phyloP scores from a whole-genome alignment of 345 rosid species.

The Raphanus sativus region DNA sequence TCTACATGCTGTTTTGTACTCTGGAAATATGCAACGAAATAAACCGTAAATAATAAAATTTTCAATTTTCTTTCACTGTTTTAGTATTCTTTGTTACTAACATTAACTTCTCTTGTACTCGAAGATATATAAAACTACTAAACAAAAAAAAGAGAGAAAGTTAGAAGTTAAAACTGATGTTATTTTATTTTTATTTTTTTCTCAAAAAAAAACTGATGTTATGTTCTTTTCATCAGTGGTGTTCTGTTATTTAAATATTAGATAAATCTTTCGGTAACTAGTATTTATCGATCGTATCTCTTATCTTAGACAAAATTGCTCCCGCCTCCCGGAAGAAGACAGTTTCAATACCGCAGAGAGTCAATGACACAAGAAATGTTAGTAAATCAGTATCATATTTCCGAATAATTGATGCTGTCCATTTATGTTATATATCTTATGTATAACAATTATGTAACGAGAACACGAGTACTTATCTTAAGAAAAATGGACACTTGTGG shows the following conservation, averaged over 20 bases:
- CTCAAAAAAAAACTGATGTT: too few species aligned
- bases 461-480: neutral
- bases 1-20: neutral
- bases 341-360: neutral
- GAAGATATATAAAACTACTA: too few species aligned
- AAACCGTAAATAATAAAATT: neutral
- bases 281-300: too few species aligned
- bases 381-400: neutral
- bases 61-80: neutral
- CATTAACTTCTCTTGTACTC: too few species aligned
- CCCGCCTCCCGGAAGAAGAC: neutral
- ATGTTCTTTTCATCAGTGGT: neutral
- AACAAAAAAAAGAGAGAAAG: too few species aligned
- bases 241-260: neutral
- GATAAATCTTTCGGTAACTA: neutral
- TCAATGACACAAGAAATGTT: neutral
- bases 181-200: too few species aligned
- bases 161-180: too few species aligned
- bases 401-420: neutral
- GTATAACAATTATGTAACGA: neutral
- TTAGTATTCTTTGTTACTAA: too few species aligned
- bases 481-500: slow-evolving; percentile 16
- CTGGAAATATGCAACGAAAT: neutral
- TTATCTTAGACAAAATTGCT: neutral
- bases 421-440: neutral